phyloP scores from a whole-genome alignment of 345 rosid genomes.

The Acer campestre region DNA sequence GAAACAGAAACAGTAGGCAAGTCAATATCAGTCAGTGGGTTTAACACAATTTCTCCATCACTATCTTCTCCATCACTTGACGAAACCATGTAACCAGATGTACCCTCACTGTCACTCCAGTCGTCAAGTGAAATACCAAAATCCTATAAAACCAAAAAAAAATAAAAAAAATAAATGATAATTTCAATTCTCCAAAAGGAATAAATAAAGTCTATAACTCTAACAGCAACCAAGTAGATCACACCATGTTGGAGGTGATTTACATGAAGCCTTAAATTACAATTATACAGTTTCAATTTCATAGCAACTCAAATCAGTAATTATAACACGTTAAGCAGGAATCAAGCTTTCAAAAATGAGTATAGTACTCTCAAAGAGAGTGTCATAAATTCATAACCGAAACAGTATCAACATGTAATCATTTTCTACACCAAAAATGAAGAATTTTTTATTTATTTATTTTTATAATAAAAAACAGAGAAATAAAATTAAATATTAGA shows the following conservation, averaged over 20 bases:
- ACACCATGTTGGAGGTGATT: not conserved
- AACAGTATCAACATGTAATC: no score
- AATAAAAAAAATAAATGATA: not conserved
- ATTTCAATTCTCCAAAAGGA: not conserved
- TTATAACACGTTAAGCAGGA: not conserved
- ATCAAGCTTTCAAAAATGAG: not conserved
- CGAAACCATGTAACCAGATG: constrained; percentile 42
- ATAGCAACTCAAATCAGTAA: not conserved
- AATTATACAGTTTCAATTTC: not conserved
- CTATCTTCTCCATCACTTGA: constrained; percentile 89
- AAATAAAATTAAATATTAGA: not conserved
- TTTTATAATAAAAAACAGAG: not conserved
- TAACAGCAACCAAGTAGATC: not conserved
- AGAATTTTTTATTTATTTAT: no score
- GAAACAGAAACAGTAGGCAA: constrained; percentile 50
- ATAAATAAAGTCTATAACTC: not conserved
- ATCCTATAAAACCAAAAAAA: constrained; percentile 34
- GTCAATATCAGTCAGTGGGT: constrained; percentile 55
- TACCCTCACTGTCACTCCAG: constrained; percentile 44
- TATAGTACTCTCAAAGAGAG: no score
- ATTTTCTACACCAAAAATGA: not conserved
- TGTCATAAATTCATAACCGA: no score
- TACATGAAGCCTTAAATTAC: not conserved
- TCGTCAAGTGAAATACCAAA: constrained; percentile 44
- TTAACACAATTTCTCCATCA: constrained; percentile 63